Evolutionary conservation across 1,284 basidiomycete species (phyloP), one percentile per base, ranked within the genome.

Genomic region (Apiotrichum siamense): DNA sequence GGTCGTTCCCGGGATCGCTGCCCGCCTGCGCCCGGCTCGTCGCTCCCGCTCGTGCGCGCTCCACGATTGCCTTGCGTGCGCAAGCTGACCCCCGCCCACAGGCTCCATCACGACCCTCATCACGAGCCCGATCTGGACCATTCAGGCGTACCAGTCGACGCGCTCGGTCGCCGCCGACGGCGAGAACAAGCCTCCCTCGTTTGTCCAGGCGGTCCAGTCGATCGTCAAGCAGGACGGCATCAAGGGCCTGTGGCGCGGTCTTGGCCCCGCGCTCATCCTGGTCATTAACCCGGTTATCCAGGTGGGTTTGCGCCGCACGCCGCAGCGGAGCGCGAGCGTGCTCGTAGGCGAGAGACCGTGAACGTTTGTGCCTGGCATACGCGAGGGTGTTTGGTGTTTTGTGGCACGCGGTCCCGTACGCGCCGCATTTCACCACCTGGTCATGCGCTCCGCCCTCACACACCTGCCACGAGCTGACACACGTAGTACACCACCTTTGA

Each of bases 71-170:
- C 10, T 35, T n/a, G 33, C 17, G 17, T 7, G 7, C 18, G 33
- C 29, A 1, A 31, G 29, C 33, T 32, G 13, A 24, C 50, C 33
- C 18, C 33, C 33, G 17, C 33, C 7, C 36, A 29, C 65, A 86
- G 92, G 93, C 36, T 88, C 88, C 20, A 87, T 88, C 6, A 97
- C 94, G 1, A 88, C 91, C 0, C 75, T 97, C 54, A 80, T 90
- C 55, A 88, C 85, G 71, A 98, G 97, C 74, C 94, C 94, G 1
- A 87, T 98, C 61, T 97, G 91, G 90, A 88, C 91, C 40, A 78
- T 92, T n/a, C 88, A 93, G 69, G 94, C 93, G 4, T 87, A 88
- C 32, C 94, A 97, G 70, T 84, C 86, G 13, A 86, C 88, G 21
- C 80, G 78, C 42, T 56, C 61, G 10, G 61, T 67, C 48, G 57